Evolutionary conservation across 83 land plant genomes (phyloP).

Genomic region (Picea abies): DNA sequence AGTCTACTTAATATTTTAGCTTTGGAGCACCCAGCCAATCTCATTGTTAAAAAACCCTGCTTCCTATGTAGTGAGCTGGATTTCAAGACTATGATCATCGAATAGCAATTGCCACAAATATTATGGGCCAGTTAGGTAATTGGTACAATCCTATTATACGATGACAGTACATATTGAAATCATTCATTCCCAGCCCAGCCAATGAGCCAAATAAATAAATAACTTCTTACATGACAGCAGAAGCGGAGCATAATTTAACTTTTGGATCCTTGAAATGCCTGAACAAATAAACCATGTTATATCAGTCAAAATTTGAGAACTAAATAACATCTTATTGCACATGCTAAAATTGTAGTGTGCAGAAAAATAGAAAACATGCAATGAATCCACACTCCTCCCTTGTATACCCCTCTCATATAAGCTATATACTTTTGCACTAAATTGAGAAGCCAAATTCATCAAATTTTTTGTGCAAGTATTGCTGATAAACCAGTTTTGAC

Average conservation of each 20-base stretch:
- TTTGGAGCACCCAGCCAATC: not conserved
- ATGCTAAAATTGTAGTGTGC: not conserved
- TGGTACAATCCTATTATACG: not conserved
- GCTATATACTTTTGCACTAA: not conserved
- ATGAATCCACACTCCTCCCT: not conserved
- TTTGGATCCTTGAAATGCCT: slow-evolving; percentile 1
- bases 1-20: slow-evolving; percentile 2
- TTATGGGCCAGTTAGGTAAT: not conserved
- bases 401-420: not conserved
- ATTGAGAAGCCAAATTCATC: not conserved
- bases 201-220: not conserved
- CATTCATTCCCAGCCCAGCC: slow-evolving; percentile 8
- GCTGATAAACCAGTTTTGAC: not conserved
- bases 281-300: not conserved
- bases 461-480: not conserved
- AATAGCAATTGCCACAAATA: not conserved
- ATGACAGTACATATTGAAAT: not conserved
- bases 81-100: not conserved
- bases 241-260: not conserved
- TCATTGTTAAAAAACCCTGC: not conserved
- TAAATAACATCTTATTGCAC: not conserved
- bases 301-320: not conserved
- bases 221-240: not conserved
- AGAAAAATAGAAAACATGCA: not conserved
- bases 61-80: slow-evolving; percentile 13